Evolutionary conservation across 2,329 filamentous ascomycete genomes (phyloP), one percentile per base, ranked within the genome.

Genomic region (Cercospora janseana): DNA sequence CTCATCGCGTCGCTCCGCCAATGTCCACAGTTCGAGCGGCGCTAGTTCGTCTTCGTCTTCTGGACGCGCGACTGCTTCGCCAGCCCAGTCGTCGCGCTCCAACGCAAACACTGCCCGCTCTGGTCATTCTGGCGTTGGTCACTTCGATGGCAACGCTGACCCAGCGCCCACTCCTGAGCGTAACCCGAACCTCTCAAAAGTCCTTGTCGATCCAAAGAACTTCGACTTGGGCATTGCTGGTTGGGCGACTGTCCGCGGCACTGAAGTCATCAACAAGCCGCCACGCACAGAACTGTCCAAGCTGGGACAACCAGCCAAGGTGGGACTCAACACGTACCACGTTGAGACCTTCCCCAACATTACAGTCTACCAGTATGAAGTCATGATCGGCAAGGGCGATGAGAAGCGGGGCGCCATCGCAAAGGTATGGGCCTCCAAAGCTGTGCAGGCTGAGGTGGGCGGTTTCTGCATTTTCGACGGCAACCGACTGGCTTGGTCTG

Each of bases 401-500:
- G 78, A 85, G 50, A 88, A 86, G 68, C 75, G 79, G 4, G 79
- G 79, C 3, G 73, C 93, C 4, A 78, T 89, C 61, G 83, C 82
- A 66, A 90, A 88, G 65, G 79, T 90, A 21, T 96, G 89, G 88
- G 71, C 80, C 1, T 86, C 84, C 1, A 72, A 77, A 1, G 69
- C 72, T 0, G 76, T 90, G 5, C 79, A 86, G 65, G 55, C 69
- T 0, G 69, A 71, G 2, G 70, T 91, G 1, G 72, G 74, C 2
- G 69, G 72, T 2, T 73, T 74, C 32, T 89, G 85, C 79, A 79
- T 96, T 49, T 90, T 82, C 61, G 90, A 97, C 71, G 88, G 88
- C 21, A 84, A 85, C 63, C 88, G 86, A 68, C 77, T 98, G 38
- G 91, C 89, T 12, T 98, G 93, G 92, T 87, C 73, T 62, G 73